Base-by-base conservation (phyloP, 148 eudicot species). In the Linanthus parryae region DNA sequence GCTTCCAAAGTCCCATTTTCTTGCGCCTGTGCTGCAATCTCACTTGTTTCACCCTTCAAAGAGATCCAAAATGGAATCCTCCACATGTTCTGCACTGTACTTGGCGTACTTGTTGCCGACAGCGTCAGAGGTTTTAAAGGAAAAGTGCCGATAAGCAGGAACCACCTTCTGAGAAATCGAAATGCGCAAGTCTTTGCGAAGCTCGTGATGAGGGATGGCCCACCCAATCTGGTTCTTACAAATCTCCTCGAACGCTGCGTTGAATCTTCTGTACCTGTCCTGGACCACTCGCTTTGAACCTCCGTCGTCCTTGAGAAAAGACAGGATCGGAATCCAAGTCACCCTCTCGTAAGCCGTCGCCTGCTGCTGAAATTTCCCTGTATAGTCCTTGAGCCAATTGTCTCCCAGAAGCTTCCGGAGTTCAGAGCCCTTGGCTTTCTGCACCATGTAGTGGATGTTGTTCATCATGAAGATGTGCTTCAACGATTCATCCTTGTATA, bases 21-120 rank as follows among this genome's bases (percentile, higher is more conserved):
- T n/a, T n/a, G n/a, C n/a, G n/a, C n/a, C n/a, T n/a, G n/a, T n/a
- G n/a, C n/a, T n/a, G n/a, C n/a, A n/a, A n/a, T n/a, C n/a, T n/a
- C n/a, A n/a, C n/a, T n/a, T n/a, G n/a, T n/a, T n/a, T n/a, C n/a
- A 57, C 31, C 97, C 97, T 56, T 81, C 79, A 60, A 89, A 83
- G 37, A 89, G 72, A 61, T 85, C 84, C 54, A 57, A 44, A 18
- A 89, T 60, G 16, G 59, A 48, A 35, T 63, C 63, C 64, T 59
- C 79, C 78, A 89, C 59, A n/a, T 73, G 82, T 1, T 85, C 82
- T 2, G 69, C 71, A 29, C 64, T 79, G 69, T 85, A 89, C 75
- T 77, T 89, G 29, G 79, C 67, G 58, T 77, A 54, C 67, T 65
- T 85, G 34, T 77, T 90, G 3, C 71, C 66, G 21, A 73, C 75